phyloP scores from a whole-genome alignment of 2,329 filamentous ascomycete genomes.

The Trichoderma brevicompactum region DNA sequence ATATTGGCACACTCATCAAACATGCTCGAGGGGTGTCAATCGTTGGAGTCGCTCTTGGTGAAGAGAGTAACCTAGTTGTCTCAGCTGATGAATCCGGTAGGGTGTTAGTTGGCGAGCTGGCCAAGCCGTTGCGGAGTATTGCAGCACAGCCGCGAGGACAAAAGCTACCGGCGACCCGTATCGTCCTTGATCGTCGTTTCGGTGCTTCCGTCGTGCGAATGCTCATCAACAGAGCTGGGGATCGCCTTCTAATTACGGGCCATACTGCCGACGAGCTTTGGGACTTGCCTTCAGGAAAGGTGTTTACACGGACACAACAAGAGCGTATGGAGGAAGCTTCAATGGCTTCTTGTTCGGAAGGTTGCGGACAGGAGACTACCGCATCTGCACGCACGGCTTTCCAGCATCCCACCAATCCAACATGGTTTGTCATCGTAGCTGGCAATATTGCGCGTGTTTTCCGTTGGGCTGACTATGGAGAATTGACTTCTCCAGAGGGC shows the following conservation, averaged over 20 bases:
- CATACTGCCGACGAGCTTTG: constrained; percentile 1
- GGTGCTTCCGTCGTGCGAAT: not conserved
- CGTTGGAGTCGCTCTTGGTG: not conserved
- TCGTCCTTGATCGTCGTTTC: constrained; percentile 1
- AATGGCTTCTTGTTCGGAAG: not conserved
- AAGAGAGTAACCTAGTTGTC: not conserved
- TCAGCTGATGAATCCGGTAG: not conserved
- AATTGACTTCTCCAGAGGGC: not conserved
- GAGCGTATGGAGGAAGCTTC: not conserved
- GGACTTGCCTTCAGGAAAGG: not conserved
- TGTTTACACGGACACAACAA: not conserved
- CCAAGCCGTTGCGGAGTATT: not conserved
- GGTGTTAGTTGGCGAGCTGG: not conserved
- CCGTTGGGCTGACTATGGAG: not conserved
- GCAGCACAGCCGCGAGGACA: not conserved
- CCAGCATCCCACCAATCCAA: constrained; percentile 1
- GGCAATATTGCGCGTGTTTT: not conserved
- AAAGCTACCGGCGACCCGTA: not conserved
- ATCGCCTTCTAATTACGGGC: constrained; percentile 1
- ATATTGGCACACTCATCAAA: not conserved
- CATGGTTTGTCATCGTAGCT: not conserved
- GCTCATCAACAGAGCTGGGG: not conserved
- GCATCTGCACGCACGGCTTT: not conserved
- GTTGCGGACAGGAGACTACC: not conserved
- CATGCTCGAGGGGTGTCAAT: not conserved